Evolutionary conservation across 2,329 filamentous ascomycete genomes (phyloP).

Genomic region (Hortaea sp.): DNA sequence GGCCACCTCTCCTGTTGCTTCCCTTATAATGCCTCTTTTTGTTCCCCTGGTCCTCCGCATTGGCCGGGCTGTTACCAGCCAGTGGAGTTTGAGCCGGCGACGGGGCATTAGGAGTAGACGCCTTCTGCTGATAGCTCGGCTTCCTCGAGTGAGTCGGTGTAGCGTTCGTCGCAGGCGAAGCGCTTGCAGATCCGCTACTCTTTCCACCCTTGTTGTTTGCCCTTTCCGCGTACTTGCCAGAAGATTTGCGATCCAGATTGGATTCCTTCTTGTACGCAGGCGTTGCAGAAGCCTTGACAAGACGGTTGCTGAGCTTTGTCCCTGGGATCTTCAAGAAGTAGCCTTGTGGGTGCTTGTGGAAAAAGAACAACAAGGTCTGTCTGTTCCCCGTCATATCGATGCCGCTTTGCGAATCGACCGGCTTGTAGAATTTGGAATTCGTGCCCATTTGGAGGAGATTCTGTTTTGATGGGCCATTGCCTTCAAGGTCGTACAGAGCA

Average conservation of each 20-base stretch:
- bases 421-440: conserved; percentile 7
- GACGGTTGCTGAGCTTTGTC: conserved; percentile 12
- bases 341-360: conserved; percentile 11
- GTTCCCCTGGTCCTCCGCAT: neutral
- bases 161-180: conserved; percentile 2
- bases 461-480: conserved; percentile 3
- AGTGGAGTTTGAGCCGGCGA: neutral
- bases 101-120: neutral
- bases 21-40: neutral
- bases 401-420: conserved; percentile 6
- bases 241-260: conserved; percentile 8
- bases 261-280: conserved; percentile 2
- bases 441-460: conserved; percentile 12
- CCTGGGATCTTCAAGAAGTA: conserved; percentile 19
- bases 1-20: neutral
- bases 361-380: neutral
- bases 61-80: neutral
- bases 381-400: neutral
- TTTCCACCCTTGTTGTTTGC: conserved; percentile 1
- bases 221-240: conserved; percentile 8
- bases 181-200: conserved; percentile 1
- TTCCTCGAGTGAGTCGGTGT: conserved; percentile 5
- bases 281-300: conserved; percentile 2
- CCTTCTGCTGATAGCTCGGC: conserved; percentile 4
- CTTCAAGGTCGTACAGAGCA: conserved; percentile 12